These are phyloP conservation scores for Akebia trifoliata DNA, from an alignment of 164 flowering plant species.

Conservation along the genomic window DNA sequence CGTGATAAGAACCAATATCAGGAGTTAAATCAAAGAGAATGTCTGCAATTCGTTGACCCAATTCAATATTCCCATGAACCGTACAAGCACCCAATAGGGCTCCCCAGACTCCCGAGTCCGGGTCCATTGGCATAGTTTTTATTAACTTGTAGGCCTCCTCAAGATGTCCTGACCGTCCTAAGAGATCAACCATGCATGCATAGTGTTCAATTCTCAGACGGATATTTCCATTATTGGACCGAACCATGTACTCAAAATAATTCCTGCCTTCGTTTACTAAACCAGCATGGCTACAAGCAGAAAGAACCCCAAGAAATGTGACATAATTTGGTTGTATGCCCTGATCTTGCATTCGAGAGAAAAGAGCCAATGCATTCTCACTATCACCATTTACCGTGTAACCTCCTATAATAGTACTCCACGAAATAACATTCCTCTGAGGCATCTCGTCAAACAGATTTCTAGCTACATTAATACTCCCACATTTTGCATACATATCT, in stretches of 20 bases:
- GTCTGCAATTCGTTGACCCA: conserved; percentile 36
- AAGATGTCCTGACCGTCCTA: conserved; percentile 44
- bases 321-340: conserved; percentile 34
- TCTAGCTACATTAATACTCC: conserved; percentile 26
- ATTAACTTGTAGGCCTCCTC: conserved; percentile 37
- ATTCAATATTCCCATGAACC: conserved; percentile 27
- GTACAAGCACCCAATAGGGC: conserved; percentile 43
- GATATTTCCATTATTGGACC: conserved; percentile 18
- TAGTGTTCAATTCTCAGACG: conserved; percentile 37
- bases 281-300: conserved; percentile 47
- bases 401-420: conserved; percentile 46
- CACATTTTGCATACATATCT: conserved; percentile 42
- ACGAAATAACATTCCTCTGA: conserved; percentile 32
- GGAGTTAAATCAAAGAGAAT: conserved; percentile 31
- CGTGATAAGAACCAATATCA: conserved; percentile 31
- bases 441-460: conserved; percentile 30
- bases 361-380: conserved; percentile 28
- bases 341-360: conserved; percentile 30
- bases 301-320: conserved; percentile 35
- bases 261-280: conserved; percentile 29
- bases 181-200: conserved; percentile 50
- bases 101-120: conserved; percentile 37
- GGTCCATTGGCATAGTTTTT: conserved; percentile 34
- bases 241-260: conserved; percentile 31
- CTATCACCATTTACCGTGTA: conserved; percentile 38